Evolutionary conservation across 202 grass and related monocot species (phyloP).

Genomic region (Eragrostis tef): DNA sequence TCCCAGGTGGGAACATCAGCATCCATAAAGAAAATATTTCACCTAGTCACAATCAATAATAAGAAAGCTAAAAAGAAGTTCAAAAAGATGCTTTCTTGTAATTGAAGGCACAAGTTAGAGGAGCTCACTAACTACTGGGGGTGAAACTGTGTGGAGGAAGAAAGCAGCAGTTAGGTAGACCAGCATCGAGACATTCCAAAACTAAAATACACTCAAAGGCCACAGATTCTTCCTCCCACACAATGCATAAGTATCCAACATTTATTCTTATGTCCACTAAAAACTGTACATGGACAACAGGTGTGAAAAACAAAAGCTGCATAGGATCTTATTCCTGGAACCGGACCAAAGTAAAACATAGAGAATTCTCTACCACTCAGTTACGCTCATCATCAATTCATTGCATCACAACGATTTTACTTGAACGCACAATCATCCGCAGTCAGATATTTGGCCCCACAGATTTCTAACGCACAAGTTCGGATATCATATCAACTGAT

Average conservation of each 20-base stretch:
- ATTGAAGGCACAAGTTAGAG: constrained; percentile 42
- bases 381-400: neutral
- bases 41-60: constrained; percentile 35
- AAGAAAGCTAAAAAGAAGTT: constrained; percentile 13
- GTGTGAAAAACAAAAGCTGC: neutral
- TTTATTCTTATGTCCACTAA: constrained; percentile 31
- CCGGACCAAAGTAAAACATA: constrained; percentile 31
- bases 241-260: constrained; percentile 42
- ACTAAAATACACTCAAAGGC: constrained; percentile 60
- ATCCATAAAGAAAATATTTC: constrained; percentile 41
- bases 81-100: constrained; percentile 43
- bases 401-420: neutral
- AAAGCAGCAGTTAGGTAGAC: constrained; percentile 45
- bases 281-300: constrained; percentile 4
- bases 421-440: neutral
- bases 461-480: neutral
- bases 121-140: constrained; percentile 31
- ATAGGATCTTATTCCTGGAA: constrained; percentile 23
- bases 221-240: constrained; percentile 42
- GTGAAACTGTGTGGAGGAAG: constrained; percentile 43
- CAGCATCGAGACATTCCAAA: constrained; percentile 54
- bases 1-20: constrained; percentile 27
- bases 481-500: neutral
- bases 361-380: neutral
- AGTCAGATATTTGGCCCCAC: neutral